Base-by-base conservation (phyloP, 1,284 basidiomycete species). In the Cystobasidium sp. region DNA sequence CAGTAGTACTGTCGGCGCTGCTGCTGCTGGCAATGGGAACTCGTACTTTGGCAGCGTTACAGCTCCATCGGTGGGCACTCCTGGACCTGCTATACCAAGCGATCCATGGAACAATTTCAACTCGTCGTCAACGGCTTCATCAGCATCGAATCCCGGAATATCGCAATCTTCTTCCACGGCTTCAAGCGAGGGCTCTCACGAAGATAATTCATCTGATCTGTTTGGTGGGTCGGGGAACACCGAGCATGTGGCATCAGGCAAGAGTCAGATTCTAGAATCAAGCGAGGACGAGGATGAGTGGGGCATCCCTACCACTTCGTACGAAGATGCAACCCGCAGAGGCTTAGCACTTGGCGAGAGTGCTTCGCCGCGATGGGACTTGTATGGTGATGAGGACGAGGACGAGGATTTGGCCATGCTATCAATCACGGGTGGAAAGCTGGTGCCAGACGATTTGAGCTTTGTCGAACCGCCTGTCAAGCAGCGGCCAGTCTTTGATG, bases 341-440 rank as follows among this genome's bases (percentile, higher is more conserved):
- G 12, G 31, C n/a, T 10, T 16, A 46, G 41, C 52, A 44, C 37
- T 44, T 12, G 24, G 22, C 12, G 43, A 65, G 8, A 31, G 31
- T 16, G 62, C n/a, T 9, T 43, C 51, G 0, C 63, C 70, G 22
- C 49, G 41, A 7, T 73, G 70, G 70, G 49, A 73, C 43, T 24
- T 73, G 37, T 73, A 73, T 44, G 68, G 52, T 3, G 81, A 97
- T 87, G 39, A 97, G 84, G 43, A 95, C 83, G 1, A 93, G 92
- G 59, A 95, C 83, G 63, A 91, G 85, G 58, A 90, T 86, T 5
- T 77, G 9, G 37, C 43, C 10, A 65, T 73, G 62, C 41, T 73
- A 14, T 53, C 62, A 18, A 64, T 56, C 3, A n/a, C 37, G 12
- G 70, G 70, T n/a, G 70, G 70, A 1, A 43, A 73, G 70, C 70